phyloP scores from a whole-genome alignment of 2,329 filamentous ascomycete genomes.

The Tolypocladium inflatum region DNA sequence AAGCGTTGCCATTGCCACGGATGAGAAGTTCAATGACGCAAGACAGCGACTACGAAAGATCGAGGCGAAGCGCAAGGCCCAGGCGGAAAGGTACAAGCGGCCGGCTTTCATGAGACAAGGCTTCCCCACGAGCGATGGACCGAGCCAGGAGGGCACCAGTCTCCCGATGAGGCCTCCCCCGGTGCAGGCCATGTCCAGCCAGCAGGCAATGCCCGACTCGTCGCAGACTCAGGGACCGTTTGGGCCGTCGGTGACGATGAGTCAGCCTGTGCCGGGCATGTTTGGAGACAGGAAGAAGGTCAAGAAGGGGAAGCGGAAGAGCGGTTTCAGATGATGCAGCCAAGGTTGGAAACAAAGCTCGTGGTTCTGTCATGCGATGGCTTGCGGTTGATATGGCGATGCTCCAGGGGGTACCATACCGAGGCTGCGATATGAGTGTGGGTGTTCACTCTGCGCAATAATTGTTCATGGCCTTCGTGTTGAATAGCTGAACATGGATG shows the following conservation, averaged over 20 bases:
- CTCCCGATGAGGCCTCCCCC: conserved; percentile 9
- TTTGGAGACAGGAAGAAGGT: conserved; percentile 35
- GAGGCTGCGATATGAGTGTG: not conserved
- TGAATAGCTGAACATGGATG: not conserved
- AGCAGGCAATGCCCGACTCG: conserved; percentile 19
- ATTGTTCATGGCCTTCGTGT: not conserved
- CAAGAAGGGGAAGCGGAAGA: conserved; percentile 34
- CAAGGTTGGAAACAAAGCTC: not conserved
- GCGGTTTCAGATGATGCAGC: conserved; percentile 25
- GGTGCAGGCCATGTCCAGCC: conserved; percentile 25
- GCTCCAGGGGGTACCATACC: not conserved
- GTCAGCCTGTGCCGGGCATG: conserved; percentile 33
- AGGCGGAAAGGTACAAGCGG: conserved; percentile 22
- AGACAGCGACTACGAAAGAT: conserved; percentile 22
- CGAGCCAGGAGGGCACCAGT: conserved; percentile 4
- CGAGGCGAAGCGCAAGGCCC: conserved; percentile 21
- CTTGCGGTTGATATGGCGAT: not conserved
- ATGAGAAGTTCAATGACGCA: conserved; percentile 23
- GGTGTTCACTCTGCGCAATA: not conserved
- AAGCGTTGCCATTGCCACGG: conserved; percentile 24
- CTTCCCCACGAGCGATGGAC: conserved; percentile 5
- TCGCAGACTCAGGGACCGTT: conserved; percentile 21
- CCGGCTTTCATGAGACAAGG: conserved; percentile 17
- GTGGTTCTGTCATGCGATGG: not conserved
- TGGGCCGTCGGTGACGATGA: conserved; percentile 28